A percentile compares a stretch with the other conserved stretches of the same genome.
phyloP scores from a whole-genome alignment of 2,329 filamentous ascomycete genomes.

The Phaeosphaeriaceae sp. region DNA sequence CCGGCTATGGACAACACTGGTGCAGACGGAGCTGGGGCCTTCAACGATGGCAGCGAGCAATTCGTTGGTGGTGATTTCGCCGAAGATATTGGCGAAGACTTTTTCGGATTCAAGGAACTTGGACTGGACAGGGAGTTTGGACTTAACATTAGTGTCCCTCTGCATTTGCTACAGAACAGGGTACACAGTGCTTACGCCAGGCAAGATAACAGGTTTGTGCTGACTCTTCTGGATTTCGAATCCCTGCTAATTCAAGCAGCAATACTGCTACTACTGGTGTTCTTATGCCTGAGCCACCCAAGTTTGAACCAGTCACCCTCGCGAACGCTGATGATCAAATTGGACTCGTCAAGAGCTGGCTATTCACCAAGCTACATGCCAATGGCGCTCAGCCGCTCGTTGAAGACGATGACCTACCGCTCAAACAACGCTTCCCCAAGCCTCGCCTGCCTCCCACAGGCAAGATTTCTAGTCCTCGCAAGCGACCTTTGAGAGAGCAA shows the following conservation, averaged over 20 bases:
- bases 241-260: slow-evolving; percentile 51
- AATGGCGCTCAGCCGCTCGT: slow-evolving; percentile 83
- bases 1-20: slow-evolving; percentile 82
- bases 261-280: slow-evolving; percentile 66
- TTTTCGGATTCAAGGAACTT: slow-evolving; percentile 96
- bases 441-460: slow-evolving; percentile 73
- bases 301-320: slow-evolving; percentile 78
- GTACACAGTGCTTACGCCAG: slow-evolving; percentile 86
- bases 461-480: slow-evolving; percentile 86
- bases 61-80: slow-evolving; percentile 97
- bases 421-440: slow-evolving; percentile 80
- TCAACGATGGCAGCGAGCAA: slow-evolving; percentile 96
- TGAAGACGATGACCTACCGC: slow-evolving; percentile 93
- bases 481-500: slow-evolving; percentile 82
- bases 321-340: slow-evolving; percentile 83
- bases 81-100: slow-evolving; percentile 96
- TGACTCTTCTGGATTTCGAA: slow-evolving; percentile 3
- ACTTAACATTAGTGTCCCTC: slow-evolving; percentile 85
- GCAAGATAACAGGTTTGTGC: slow-evolving; percentile 68
- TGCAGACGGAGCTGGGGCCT: slow-evolving; percentile 85
- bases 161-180: slow-evolving; percentile 91
- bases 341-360: slow-evolving; percentile 89
- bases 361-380: slow-evolving; percentile 85
- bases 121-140: slow-evolving; percentile 92
- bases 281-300: slow-evolving; percentile 72